These are phyloP conservation scores for Suhomyces panamericanus DNA, from an alignment of 1,139 yeast genomes.

Conservation along the genomic window DNA sequence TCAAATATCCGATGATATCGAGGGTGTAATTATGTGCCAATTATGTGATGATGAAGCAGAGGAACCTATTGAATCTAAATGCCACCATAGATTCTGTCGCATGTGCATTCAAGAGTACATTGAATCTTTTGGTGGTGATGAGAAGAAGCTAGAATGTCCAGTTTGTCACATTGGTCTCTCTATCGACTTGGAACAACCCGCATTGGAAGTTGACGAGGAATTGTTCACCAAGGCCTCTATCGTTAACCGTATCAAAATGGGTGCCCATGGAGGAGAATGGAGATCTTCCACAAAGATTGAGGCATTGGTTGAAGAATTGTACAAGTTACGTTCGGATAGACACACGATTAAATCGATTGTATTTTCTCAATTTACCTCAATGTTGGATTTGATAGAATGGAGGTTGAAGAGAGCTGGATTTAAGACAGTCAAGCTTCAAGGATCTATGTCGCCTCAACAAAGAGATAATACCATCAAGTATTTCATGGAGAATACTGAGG, in stretches of 20 bases:
- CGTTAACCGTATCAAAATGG: conserved; percentile 82
- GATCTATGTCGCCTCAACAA: conserved; percentile 95
- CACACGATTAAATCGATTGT: conserved; percentile 94
- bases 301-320: conserved; percentile 90
- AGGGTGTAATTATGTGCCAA: conserved; percentile 80
- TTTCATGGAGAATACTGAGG: conserved; percentile 88
- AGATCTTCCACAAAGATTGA: conserved; percentile 93
- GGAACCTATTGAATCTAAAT: conserved; percentile 91
- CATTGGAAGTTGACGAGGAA: conserved; percentile 71
- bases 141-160: conserved; percentile 73
- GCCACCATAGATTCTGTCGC: conserved; percentile 91
- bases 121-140: conserved; percentile 72
- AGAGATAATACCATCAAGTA: conserved; percentile 87
- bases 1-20: conserved; percentile 34
- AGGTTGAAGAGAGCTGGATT: conserved; percentile 91
- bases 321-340: conserved; percentile 78
- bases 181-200: conserved; percentile 85
- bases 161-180: conserved; percentile 93
- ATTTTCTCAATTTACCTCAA: conserved; percentile 93
- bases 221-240: conserved; percentile 76
- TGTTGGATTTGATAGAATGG: conserved; percentile 96
- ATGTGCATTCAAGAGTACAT: conserved; percentile 88
- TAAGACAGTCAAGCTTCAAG: conserved; percentile 88
- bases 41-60: conserved; percentile 97
- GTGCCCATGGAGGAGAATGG: conserved; percentile 74